Percentiles rank a stretch among this genome's conserved stretches.
Evolutionary conservation across 2,329 filamentous ascomycete species (phyloP).

Genomic region (Malbranchea zuffiana): DNA sequence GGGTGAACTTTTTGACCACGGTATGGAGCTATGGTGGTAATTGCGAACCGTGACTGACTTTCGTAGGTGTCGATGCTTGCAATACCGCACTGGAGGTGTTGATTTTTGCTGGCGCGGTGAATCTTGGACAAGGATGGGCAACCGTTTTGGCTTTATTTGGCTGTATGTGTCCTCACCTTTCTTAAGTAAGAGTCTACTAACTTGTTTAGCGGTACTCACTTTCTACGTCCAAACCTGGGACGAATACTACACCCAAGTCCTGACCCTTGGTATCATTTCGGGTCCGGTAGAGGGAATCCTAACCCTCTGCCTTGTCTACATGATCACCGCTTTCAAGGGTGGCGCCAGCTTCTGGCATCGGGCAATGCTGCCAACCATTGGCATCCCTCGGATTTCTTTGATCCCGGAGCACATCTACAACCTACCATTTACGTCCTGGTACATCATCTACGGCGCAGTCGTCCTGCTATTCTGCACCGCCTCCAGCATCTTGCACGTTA

Average conservation of each 20-base stretch:
- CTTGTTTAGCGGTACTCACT: constrained; percentile 61
- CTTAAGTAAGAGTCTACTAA: neutral
- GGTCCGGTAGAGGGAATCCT: constrained; percentile 92
- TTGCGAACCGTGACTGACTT: neutral
- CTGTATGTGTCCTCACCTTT: constrained; percentile 42
- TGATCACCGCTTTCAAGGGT: constrained; percentile 71
- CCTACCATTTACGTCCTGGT: constrained; percentile 83
- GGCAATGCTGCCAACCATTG: constrained; percentile 60
- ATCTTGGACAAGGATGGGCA: constrained; percentile 84
- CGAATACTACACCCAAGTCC: constrained; percentile 93
- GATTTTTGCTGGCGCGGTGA: constrained; percentile 84
- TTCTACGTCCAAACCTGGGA: constrained; percentile 99
- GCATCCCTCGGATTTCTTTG: constrained; percentile 51
- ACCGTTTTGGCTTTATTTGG: constrained; percentile 76
- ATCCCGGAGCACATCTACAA: constrained; percentile 65
- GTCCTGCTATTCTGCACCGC: constrained; percentile 78
- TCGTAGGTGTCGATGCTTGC: constrained; percentile 70
- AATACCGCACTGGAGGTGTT: constrained; percentile 92
- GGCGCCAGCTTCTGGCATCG: constrained; percentile 91
- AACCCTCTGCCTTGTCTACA: constrained; percentile 70
- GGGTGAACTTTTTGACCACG: constrained; percentile 94
- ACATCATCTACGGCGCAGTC: constrained; percentile 72
- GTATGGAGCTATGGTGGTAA: constrained; percentile 30
- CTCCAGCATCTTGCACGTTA: constrained; percentile 64
- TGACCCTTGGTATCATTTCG: constrained; percentile 83